Evolutionary conservation across 73 alveolate species (phyloP).

Genomic region (Tetrahymena thermophila): DNA sequence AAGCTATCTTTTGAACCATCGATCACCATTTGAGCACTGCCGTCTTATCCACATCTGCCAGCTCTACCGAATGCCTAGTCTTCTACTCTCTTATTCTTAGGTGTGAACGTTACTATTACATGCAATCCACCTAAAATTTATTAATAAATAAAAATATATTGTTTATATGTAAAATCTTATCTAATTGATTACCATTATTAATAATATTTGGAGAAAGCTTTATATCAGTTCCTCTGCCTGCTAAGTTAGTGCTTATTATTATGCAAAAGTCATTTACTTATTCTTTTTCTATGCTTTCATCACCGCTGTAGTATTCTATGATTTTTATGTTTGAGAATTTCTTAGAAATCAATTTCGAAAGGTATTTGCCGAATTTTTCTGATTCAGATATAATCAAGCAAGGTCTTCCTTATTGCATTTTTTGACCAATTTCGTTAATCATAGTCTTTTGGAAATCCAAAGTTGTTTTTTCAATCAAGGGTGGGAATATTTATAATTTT

Average conservation of each 20-base stretch:
- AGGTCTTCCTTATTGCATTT: not conserved
- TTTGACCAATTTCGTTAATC: not conserved
- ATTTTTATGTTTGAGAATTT: not conserved
- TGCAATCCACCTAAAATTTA: slow-evolving; percentile 5
- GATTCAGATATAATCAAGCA: not conserved
- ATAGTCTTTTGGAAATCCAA: not conserved
- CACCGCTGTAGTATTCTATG: not conserved
- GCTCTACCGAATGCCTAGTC: slow-evolving; percentile 24
- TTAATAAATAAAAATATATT: slow-evolving; percentile 1
- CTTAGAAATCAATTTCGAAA: not conserved
- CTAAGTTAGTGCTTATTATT: not conserved
- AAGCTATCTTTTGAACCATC: not conserved
- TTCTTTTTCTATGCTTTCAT: not conserved
- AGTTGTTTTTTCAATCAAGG: not conserved
- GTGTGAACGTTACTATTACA: not conserved
- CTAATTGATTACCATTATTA: not conserved
- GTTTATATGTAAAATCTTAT: no score
- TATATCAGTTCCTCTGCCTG: slow-evolving; percentile 28
- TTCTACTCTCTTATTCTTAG: not conserved
- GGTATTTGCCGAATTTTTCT: not conserved
- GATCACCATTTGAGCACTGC: not conserved
- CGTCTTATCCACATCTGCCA: slow-evolving; percentile 4
- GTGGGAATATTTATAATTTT: not conserved
- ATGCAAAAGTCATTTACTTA: not conserved
- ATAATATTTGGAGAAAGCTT: not conserved